These are phyloP conservation scores for Zostera marina DNA, from an alignment of 116 monocot genomes.

Conservation along the genomic window DNA sequence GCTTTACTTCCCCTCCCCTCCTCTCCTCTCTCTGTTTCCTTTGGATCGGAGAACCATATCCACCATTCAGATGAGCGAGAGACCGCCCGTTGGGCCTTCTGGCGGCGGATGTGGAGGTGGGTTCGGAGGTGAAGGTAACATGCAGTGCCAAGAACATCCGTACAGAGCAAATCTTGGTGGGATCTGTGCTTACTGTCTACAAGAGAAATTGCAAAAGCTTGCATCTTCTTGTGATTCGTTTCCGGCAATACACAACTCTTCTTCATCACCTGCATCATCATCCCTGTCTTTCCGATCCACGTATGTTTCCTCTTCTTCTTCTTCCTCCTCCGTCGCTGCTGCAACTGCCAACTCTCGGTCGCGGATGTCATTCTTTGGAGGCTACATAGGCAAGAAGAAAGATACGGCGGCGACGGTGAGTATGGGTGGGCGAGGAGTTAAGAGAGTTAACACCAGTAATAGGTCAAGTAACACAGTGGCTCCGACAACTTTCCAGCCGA, in stretches of 20 bases:
- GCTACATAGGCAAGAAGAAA: neutral
- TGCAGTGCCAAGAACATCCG: slow-evolving; percentile 18
- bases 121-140: neutral
- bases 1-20: neutral
- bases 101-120: neutral
- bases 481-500: slow-evolving; percentile 9
- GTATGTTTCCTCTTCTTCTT: neutral
- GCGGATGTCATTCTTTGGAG: neutral
- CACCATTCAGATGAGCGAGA: neutral
- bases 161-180: slow-evolving; percentile 27
- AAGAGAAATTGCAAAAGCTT: slow-evolving; percentile 62
- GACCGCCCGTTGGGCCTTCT: neutral
- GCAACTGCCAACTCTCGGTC: neutral
- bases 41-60: neutral
- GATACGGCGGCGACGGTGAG: neutral
- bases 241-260: neutral
- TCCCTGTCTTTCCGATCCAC: neutral
- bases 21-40: neutral
- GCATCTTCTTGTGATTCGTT: slow-evolving; percentile 3
- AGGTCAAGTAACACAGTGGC: slow-evolving; percentile 57
- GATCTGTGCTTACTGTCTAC: slow-evolving; percentile 85
- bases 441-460: slow-evolving; percentile 12
- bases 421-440: neutral
- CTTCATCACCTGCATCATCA: neutral
- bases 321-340: neutral